Percentiles rank a stretch among this genome's conserved stretches.
Evolutionary conservation across 495 filamentous ascomycete genomes (phyloP).

Genomic region (Lasiosphaeria hispida): DNA sequence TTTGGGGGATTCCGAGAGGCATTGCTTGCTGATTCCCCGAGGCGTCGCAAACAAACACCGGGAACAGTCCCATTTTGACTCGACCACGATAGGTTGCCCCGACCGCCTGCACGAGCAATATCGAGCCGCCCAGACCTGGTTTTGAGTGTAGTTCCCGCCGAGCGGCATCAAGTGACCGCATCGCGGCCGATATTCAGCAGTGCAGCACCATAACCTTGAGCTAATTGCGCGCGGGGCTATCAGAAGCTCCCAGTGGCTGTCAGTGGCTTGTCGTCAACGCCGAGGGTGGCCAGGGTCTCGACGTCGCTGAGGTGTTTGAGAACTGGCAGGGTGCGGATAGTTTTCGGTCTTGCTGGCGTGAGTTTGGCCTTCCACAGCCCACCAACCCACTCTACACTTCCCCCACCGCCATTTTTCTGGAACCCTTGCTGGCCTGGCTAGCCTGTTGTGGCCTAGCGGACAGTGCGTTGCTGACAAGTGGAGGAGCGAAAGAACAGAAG

Average conservation of each 20-base stretch:
- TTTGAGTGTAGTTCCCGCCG: conserved; percentile 8
- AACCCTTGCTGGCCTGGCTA: conserved; percentile 7
- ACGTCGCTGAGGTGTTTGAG: conserved; percentile 9
- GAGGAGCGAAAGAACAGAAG: conserved; percentile 2
- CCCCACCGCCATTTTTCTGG: conserved; percentile 6
- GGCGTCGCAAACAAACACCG: conserved; percentile 11
- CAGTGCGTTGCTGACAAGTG: conserved; percentile 5
- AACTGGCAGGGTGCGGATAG: background rate
- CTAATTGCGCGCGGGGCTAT: background rate
- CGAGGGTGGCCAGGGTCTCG: background rate
- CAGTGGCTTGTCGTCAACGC: too few relatives aligned
- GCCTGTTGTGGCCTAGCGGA: conserved; percentile 7
- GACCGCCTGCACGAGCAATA: conserved; percentile 19
- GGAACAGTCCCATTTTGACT: background rate
- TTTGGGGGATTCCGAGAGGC: conserved; percentile 2
- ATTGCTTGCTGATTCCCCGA: background rate
- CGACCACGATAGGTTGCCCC: conserved; percentile 13
- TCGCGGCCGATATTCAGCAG: conserved; percentile 2
- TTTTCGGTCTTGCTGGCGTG: background rate
- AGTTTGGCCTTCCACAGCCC: too few relatives aligned
- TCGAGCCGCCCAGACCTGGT: conserved; percentile 16
- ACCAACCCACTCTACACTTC: too few relatives aligned
- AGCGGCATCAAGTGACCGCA: conserved; percentile 6
- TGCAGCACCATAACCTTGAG: background rate
- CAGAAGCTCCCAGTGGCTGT: too few relatives aligned